Evolutionary conservation across 192 early-diverging fungal species (phyloP), one percentile per base, ranked within the genome.

Genomic region (Umbelopsis isabellina): DNA sequence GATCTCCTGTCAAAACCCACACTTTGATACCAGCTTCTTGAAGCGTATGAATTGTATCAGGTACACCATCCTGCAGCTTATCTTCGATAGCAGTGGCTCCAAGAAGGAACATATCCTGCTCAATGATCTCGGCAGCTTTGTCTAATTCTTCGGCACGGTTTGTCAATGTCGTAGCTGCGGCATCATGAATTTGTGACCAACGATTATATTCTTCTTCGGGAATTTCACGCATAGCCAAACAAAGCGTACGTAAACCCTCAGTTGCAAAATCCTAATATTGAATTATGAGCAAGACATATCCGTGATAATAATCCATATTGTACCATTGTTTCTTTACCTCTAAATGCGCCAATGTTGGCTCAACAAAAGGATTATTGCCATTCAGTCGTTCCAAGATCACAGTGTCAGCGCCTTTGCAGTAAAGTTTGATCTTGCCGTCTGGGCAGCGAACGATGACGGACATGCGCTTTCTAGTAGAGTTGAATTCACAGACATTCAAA

Each of bases 61-160:
- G 96, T 30, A 99, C 98, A 52, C 94, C 96, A 69, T 98, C 98
- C 82, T 99, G 98, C 7, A 99, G 82, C 79, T 94, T 95, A 79
- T 98, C 98, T 80, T 99, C 98, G 72, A 99, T 99, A 2, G 98
- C 98, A 1, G 98, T 99, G 1, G 96, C 96, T 11, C 98, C 98
- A 9, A 99, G 76, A 51, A 99, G 78, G 61, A 94, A 91, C 68
- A 99, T 69, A 61, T 97, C 87, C 71, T 93, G 91, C 77, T 99
- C 98, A 75, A 99, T 98, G 69, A 95, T 73, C 75, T 99, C 98
- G 4, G 96, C 96, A 22, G 92, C 96, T 73, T 91, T 90, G 72
- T 97, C 95, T 23, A 99, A 79, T 78, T 91, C 91, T 13, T 92
- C 91, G 37, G 87, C 82, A 27, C 97, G 89, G 76, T 99, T 94